A percentile compares a stretch with the other conserved stretches of the same genome.
phyloP scores from a whole-genome alignment of 805 yeast species.

The Kluyveromyces starmeri region DNA sequence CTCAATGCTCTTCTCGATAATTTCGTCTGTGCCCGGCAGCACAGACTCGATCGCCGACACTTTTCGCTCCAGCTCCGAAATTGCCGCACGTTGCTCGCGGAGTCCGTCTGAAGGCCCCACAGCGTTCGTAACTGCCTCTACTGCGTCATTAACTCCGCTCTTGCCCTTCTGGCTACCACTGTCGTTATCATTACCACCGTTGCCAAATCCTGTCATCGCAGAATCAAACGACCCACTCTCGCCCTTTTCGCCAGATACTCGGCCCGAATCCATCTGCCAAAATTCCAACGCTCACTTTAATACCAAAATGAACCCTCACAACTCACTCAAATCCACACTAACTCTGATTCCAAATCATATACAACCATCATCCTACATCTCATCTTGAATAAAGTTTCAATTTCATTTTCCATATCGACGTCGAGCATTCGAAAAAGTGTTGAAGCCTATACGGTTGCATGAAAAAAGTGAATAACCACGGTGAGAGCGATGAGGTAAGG shows the following conservation, averaged over 20 bases:
- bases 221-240: conserved; percentile 3
- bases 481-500: too few relatives aligned
- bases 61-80: conserved; percentile 6
- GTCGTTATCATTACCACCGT: neutral
- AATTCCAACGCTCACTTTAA: too few relatives aligned
- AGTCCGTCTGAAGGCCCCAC: conserved; percentile 1
- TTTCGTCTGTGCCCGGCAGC: conserved; percentile 7
- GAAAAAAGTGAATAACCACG: too few relatives aligned
- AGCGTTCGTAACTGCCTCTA: neutral
- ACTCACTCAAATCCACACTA: neutral
- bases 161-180: neutral
- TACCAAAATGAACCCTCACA: too few relatives aligned
- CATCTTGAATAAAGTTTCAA: too few relatives aligned
- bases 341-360: neutral
- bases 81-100: conserved; percentile 6
- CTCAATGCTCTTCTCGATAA: conserved; percentile 11
- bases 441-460: too few relatives aligned
- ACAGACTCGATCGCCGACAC: conserved; percentile 6
- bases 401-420: too few relatives aligned
- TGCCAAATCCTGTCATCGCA: conserved; percentile 4
- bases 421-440: too few relatives aligned
- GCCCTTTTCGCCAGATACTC: too few relatives aligned
- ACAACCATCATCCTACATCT: too few relatives aligned
- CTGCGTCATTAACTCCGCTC: neutral
- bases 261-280: too few relatives aligned